A percentile compares a stretch with the other conserved stretches of the same genome.
phyloP scores from a whole-genome alignment of 805 yeast species.

The Torulaspora maleeae region DNA sequence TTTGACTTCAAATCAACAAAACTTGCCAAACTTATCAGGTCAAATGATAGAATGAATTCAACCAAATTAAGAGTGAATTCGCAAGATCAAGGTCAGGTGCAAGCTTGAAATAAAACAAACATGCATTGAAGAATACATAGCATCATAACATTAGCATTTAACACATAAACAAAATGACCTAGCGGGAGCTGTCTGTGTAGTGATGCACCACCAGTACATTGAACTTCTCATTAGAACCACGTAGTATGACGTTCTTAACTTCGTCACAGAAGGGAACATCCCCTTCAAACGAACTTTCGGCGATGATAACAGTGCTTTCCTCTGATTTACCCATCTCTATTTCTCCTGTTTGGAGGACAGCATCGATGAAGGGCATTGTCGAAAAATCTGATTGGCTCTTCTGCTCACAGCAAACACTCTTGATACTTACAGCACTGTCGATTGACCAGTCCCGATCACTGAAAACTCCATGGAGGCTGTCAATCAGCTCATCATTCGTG shows the following conservation, averaged over 20 bases:
- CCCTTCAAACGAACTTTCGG: slow-evolving; percentile 20
- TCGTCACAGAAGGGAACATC: slow-evolving; percentile 24
- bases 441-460: slow-evolving; percentile 20
- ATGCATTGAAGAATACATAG: background rate
- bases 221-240: slow-evolving; percentile 26
- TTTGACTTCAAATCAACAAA: slow-evolving; percentile 53
- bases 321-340: slow-evolving; percentile 18
- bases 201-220: slow-evolving; percentile 25
- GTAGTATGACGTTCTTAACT: slow-evolving; percentile 18
- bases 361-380: slow-evolving; percentile 17
- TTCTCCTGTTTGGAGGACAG: slow-evolving; percentile 17
- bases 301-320: slow-evolving; percentile 28
- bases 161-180: background rate
- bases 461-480: slow-evolving; percentile 15
- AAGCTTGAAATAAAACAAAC: background rate
- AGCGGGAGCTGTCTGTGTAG: background rate
- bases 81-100: slow-evolving; percentile 13
- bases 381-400: slow-evolving; percentile 6
- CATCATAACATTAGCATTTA: background rate
- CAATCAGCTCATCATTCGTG: slow-evolving; percentile 17
- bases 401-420: slow-evolving; percentile 11
- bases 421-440: slow-evolving; percentile 15
- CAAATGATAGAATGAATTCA: slow-evolving; percentile 38
- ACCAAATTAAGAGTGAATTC: slow-evolving; percentile 29
- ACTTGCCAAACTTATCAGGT: slow-evolving; percentile 50